These are phyloP conservation scores for Didymella segeticola DNA, from an alignment of 2,329 filamentous ascomycete species.

Conservation along the genomic window DNA sequence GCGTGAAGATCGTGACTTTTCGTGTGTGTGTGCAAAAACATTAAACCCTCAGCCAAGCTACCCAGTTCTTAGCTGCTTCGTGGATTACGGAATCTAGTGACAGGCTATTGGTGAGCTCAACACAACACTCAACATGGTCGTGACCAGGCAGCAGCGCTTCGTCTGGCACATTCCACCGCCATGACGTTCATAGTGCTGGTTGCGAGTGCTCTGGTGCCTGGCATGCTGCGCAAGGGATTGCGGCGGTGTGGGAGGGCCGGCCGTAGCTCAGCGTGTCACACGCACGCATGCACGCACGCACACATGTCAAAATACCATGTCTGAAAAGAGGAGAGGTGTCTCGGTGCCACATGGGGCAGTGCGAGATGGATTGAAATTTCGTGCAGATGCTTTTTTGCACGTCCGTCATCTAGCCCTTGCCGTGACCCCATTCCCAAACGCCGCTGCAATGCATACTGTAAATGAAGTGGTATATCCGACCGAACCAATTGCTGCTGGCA, in stretches of 20 bases:
- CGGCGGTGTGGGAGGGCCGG: neutral
- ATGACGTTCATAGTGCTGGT: constrained; percentile 6
- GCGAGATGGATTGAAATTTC: constrained; percentile 9
- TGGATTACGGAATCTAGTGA: neutral
- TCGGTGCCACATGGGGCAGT: constrained; percentile 15
- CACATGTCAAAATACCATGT: neutral
- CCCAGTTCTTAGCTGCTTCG: constrained; percentile 10
- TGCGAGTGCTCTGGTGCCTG: constrained; percentile 9
- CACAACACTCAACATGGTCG: no score
- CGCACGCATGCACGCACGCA: no score
- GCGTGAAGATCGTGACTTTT: constrained; percentile 12
- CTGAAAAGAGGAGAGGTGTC: constrained; percentile 6
- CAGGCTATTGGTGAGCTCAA: constrained; percentile 16
- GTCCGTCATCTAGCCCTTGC: constrained; percentile 13
- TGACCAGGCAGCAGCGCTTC: constrained; percentile 7
- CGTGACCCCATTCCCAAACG: constrained; percentile 17
- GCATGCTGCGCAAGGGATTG: constrained; percentile 11
- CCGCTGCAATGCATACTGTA: constrained; percentile 19
- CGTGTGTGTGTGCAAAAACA: no score
- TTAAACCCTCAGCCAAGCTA: constrained; percentile 22
- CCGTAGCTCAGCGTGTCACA: constrained; percentile 11
- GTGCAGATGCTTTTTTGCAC: constrained; percentile 10
- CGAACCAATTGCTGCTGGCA: constrained; percentile 9
- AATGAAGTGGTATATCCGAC: constrained; percentile 23
- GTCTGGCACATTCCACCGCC: constrained; percentile 13